Evolutionary conservation across 75 land plant species (phyloP).

Genomic region (Cupressus sempervirens): DNA sequence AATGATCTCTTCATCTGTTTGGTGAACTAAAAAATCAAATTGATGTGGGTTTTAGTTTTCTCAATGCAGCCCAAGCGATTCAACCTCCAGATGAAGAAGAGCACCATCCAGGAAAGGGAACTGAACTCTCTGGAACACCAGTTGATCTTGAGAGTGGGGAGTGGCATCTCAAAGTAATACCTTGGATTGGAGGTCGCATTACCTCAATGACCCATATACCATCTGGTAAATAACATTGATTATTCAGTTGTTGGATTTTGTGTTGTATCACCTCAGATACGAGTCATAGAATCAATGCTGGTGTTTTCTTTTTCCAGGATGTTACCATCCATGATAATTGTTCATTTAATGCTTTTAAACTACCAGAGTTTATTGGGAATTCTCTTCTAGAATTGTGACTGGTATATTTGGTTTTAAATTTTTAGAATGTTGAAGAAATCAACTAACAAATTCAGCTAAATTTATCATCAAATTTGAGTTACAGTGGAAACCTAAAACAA

Average conservation of each 20-base stretch:
- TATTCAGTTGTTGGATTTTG: neutral
- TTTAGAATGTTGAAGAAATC: neutral
- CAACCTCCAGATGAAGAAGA: constrained; percentile 44
- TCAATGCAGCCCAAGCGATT: constrained; percentile 44
- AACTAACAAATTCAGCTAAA: neutral
- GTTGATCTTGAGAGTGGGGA: constrained; percentile 64
- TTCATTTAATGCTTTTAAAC: neutral
- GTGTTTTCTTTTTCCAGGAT: neutral
- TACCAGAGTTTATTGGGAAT: neutral
- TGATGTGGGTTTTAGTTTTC: neutral
- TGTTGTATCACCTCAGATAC: neutral
- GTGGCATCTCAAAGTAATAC: constrained; percentile 70
- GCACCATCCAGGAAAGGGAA: constrained; percentile 47
- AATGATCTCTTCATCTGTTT: neutral
- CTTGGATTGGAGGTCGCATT: constrained; percentile 96
- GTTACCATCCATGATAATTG: neutral
- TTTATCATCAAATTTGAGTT: neutral
- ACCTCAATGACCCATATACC: constrained; percentile 82
- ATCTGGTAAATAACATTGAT: constrained; percentile 42
- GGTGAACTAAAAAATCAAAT: neutral
- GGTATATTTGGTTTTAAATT: neutral
- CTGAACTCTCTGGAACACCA: constrained; percentile 52
- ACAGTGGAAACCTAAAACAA: neutral
- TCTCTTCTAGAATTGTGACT: neutral
- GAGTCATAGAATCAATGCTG: neutral